Base-by-base conservation (phyloP, 148 eudicot species). In the Arctostaphylos glauca region DNA sequence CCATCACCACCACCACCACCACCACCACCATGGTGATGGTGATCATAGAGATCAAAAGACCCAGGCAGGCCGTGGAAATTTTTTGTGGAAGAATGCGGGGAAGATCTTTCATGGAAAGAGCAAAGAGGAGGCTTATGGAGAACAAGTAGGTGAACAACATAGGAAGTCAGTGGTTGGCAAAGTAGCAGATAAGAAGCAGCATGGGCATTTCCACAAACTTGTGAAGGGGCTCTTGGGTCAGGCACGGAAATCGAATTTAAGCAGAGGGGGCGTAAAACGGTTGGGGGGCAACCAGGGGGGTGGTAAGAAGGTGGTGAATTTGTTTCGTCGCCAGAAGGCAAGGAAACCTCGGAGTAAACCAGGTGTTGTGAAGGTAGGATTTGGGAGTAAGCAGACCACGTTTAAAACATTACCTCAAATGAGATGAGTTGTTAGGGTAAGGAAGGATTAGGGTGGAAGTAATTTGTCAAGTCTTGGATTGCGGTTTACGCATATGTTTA, bases 1-100 rank as follows among this genome's bases (percentile, higher is more conserved):
- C 48, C 95, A n/a, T n/a, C n/a, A 91, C 58, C 94, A 93, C 83
- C 96, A 91, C 82, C 94, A 91, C 76, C 86, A 92, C 21, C 81
- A 86, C 25, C 84, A 76, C 19, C 62, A 70, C 21, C 80, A 87
- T 64, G 84, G 84, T 70, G 70, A 56, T 66, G 80, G 68, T 74
- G 78, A 68, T 81, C 72, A 55, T 5, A 73, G 53, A 3, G 53
- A 44, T 25, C 77, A 59, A 7, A 55, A 43, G 19, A 15, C 52
- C 31, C 82, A 84, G 53, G 84, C 3, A 0, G 85, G 58, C 53
- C 83, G 38, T 71, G 84, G 77, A 15, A 79, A 67, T 67, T 77
- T 90, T 18, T 68, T 88, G 47, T 86, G 85, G 87, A 89, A 86
- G 76, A 82, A 68, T 10, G 25, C 87, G 2, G 88, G 87, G 76